Conservation (phyloP, 2,329 filamentous ascomycete species). For the Eurotiales sp. region DNA sequence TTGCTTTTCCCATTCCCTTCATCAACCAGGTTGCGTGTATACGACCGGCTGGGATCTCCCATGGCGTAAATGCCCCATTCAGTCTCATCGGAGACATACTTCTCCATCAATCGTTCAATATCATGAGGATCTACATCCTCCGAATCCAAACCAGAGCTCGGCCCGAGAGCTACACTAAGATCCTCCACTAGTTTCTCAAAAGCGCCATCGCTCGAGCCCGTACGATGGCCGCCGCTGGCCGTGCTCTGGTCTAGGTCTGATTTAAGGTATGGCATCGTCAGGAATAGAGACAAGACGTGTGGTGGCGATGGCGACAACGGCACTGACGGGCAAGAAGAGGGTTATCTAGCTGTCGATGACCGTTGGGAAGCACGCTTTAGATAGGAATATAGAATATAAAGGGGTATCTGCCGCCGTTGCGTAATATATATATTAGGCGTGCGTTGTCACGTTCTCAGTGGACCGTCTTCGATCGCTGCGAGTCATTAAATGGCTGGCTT, state of each 20-base stretch:
- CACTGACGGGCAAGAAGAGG: no score
- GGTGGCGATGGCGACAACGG: no score
- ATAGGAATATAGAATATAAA: no score
- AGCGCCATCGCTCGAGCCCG: constrained; percentile 17
- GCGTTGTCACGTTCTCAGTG: background rate
- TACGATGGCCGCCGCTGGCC: no score
- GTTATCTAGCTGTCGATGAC: no score
- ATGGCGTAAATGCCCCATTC: constrained; percentile 77
- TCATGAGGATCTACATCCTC: constrained; percentile 73
- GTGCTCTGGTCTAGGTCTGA: constrained; percentile 19
- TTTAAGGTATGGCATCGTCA: constrained; percentile 33
- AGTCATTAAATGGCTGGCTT: background rate
- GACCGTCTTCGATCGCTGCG: background rate
- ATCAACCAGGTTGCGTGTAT: constrained; percentile 86
- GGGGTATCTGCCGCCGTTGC: background rate
- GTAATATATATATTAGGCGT: background rate
- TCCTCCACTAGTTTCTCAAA: constrained; percentile 70
- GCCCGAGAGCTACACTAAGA: constrained; percentile 72
- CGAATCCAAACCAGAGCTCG: constrained; percentile 76
- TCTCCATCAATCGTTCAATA: constrained; percentile 68
- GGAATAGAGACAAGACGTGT: background rate
- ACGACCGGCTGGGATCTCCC: constrained; percentile 64
- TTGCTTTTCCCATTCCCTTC: constrained; percentile 82
- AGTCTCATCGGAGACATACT: constrained; percentile 63
- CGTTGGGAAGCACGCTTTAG: no score